Percentiles rank a stretch among this genome's conserved stretches.
Evolutionary conservation across 345 rosid genomes (phyloP).

Genomic region (Mangifera indica): DNA sequence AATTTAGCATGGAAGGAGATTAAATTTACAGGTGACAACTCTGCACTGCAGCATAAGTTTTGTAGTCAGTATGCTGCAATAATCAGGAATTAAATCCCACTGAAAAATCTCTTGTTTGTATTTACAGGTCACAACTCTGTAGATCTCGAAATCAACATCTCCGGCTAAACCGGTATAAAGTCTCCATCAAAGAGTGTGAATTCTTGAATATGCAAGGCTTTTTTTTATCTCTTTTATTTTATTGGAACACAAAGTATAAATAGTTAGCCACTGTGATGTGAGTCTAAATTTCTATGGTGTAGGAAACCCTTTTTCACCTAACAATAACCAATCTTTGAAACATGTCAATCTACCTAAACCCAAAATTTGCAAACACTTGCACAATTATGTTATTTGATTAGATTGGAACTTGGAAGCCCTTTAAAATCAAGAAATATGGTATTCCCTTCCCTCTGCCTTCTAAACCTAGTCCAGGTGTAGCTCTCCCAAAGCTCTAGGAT

Average conservation of each 20-base stretch:
- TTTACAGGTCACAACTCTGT: too few relatives aligned
- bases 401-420: conserved; percentile 1
- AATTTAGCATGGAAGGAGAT: conserved; percentile 14
- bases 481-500: background rate
- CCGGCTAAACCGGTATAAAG: conserved; percentile 8
- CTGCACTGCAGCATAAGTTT: conserved; percentile 38
- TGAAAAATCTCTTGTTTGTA: background rate
- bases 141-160: background rate
- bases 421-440: conserved; percentile 19
- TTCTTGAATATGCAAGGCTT: background rate
- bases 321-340: conserved; percentile 2
- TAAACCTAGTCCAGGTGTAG: conserved; percentile 8
- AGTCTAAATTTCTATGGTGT: background rate
- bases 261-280: background rate
- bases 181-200: background rate
- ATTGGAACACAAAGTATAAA: conserved; percentile 9
- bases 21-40: conserved; percentile 21
- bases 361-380: background rate
- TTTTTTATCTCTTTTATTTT: background rate
- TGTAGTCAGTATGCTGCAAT: conserved; percentile 34
- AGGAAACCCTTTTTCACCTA: background rate
- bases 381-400: background rate
- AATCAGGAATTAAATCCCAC: background rate
- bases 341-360: background rate
- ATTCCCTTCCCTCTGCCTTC: background rate